These are phyloP conservation scores for Apiospora marii DNA, from an alignment of 2,329 filamentous ascomycete species.

Conservation along the genomic window DNA sequence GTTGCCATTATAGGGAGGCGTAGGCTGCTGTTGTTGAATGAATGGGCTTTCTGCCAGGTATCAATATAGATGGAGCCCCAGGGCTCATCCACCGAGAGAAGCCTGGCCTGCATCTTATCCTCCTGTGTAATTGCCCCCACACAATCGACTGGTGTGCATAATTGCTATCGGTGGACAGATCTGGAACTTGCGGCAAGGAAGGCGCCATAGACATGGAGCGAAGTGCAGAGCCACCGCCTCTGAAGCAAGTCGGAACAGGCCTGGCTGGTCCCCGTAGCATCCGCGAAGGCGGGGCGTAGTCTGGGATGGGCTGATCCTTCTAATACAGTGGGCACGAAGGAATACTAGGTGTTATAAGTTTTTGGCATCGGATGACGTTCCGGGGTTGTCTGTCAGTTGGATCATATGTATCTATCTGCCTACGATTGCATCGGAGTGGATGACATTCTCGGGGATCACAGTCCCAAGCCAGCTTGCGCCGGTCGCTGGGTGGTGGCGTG, in stretches of 20 bases:
- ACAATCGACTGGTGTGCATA: neutral
- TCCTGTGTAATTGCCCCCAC: neutral
- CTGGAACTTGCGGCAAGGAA: neutral
- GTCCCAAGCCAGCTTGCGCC: neutral
- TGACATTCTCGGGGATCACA: neutral
- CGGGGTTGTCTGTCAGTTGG: neutral
- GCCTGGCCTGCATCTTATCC: neutral
- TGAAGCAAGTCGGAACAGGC: neutral
- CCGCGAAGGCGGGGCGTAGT: neutral
- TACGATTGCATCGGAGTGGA: neutral
- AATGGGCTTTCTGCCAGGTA: neutral
- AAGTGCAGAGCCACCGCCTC: neutral
- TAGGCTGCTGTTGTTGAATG: neutral
- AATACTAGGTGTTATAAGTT: neutral
- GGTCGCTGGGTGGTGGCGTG: neutral
- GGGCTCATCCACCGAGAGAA: neutral
- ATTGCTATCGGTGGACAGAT: neutral
- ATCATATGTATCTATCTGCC: neutral
- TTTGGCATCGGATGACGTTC: neutral
- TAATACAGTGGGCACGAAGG: neutral
- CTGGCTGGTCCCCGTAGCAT: neutral
- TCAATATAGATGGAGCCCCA: neutral
- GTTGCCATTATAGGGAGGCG: neutral
- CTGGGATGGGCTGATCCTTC: neutral
- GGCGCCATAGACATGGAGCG: neutral